Percentiles rank a stretch among this genome's conserved stretches.
Evolutionary conservation across 2,329 filamentous ascomycete genomes (phyloP).

Genomic region (Neodidymelliopsis sp.): DNA sequence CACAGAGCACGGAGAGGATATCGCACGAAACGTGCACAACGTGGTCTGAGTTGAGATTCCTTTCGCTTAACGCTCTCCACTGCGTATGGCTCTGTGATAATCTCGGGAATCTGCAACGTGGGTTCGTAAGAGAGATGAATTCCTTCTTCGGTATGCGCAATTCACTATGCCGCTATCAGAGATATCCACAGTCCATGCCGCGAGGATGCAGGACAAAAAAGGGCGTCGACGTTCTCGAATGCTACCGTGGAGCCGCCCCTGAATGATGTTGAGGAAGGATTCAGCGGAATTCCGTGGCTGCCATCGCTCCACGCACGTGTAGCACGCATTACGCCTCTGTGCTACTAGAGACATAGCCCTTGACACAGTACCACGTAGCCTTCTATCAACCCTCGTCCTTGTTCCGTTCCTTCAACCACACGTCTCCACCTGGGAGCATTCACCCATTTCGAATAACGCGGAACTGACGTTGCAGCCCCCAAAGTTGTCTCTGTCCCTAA

Average conservation of each 20-base stretch:
- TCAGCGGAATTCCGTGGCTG: slow-evolving; percentile 1
- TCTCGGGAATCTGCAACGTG: slow-evolving; percentile 1
- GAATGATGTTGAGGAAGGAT: not conserved
- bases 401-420: slow-evolving; percentile 5
- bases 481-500: too few relatives aligned
- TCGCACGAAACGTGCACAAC: slow-evolving; percentile 8
- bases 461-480: not conserved
- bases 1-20: slow-evolving; percentile 7
- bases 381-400: slow-evolving; percentile 1
- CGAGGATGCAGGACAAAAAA: not conserved
- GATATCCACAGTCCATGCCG: slow-evolving; percentile 3
- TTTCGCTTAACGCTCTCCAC: slow-evolving; percentile 8
- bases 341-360: slow-evolving; percentile 4
- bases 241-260: slow-evolving; percentile 7
- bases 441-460: slow-evolving; percentile 2
- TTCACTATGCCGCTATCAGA: slow-evolving; percentile 4
- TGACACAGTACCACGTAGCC: slow-evolving; percentile 14
- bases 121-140: slow-evolving; percentile 1
- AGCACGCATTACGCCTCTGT: slow-evolving; percentile 1
- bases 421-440: not conserved
- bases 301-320: slow-evolving; percentile 8
- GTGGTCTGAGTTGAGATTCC: slow-evolving; percentile 7
- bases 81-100: slow-evolving; percentile 1
- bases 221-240: slow-evolving; percentile 4
- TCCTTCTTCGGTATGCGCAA: slow-evolving; percentile 4